Evolutionary conservation across 177 flowering plant species (phyloP).

Genomic region (Vitis hybrid): DNA sequence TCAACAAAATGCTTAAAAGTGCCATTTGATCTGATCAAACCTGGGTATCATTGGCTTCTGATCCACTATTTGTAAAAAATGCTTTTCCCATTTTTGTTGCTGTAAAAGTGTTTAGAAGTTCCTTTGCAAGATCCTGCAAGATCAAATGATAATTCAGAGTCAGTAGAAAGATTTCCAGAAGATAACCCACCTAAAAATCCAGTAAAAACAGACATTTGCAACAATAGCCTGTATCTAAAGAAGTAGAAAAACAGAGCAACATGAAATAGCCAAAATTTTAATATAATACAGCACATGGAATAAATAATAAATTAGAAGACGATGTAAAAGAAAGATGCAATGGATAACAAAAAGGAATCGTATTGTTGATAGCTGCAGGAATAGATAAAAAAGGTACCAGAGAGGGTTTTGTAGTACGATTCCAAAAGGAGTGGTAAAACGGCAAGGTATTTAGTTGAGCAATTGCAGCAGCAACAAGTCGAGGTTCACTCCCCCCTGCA

Average conservation of each 20-base stretch:
- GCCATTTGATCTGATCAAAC: conserved; percentile 23
- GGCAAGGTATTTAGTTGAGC: conserved; percentile 80
- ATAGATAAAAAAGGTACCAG: conserved; percentile 46
- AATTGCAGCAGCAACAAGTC: conserved; percentile 89
- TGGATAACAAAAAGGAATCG: too few relatives aligned
- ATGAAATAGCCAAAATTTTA: not conserved
- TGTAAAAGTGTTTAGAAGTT: conserved; percentile 71
- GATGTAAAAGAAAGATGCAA: not conserved
- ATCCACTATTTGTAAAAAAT: conserved; percentile 95
- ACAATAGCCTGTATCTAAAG: not conserved
- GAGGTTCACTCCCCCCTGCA: conserved; percentile 93
- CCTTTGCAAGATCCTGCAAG: conserved; percentile 86
- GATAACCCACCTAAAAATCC: too few relatives aligned
- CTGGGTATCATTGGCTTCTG: conserved; percentile 99
- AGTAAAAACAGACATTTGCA: too few relatives aligned
- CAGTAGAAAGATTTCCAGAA: too few relatives aligned
- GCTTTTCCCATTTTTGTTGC: conserved; percentile 87
- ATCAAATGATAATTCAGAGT: not conserved
- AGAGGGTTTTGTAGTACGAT: conserved; percentile 95
- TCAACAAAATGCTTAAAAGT: too few relatives aligned
- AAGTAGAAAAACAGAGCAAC: not conserved
- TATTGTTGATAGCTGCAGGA: not conserved
- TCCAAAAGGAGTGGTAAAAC: conserved; percentile 99
- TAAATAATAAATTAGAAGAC: not conserved
- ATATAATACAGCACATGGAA: not conserved